phyloP scores from a whole-genome alignment of 1,284 basidiomycete genomes.

The Coriolopsis trogii region DNA sequence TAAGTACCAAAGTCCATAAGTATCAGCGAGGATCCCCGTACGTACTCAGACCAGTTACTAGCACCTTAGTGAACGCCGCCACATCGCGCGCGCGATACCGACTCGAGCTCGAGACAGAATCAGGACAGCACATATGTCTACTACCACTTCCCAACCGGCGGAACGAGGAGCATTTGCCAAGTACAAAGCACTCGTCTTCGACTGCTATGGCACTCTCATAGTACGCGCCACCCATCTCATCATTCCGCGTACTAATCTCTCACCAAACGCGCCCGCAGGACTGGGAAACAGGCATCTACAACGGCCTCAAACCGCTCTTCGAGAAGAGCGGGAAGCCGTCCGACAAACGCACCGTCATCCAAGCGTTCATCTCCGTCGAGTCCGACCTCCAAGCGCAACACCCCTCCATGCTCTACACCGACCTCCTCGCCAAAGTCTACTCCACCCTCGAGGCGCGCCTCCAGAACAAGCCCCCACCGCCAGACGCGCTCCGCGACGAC shows the following conservation, averaged over 20 bases:
- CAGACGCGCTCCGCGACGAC: slow-evolving; percentile 16
- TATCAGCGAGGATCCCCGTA: too few species aligned
- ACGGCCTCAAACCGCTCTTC: slow-evolving; percentile 55
- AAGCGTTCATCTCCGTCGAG: slow-evolving; percentile 57
- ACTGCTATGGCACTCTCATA: slow-evolving; percentile 73
- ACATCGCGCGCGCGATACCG: too few species aligned
- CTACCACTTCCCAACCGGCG: slow-evolving; percentile 9
- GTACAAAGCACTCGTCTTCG: slow-evolving; percentile 40
- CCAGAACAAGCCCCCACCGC: slow-evolving; percentile 21
- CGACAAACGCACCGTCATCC: slow-evolving; percentile 49
- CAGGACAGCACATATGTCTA: too few species aligned
- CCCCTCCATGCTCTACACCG: slow-evolving; percentile 61
- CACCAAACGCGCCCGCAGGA: slow-evolving; percentile 44
- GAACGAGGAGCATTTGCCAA: slow-evolving; percentile 14
- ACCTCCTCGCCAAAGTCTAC: slow-evolving; percentile 58
- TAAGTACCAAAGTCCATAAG: too few species aligned
- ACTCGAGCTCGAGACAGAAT: too few species aligned
- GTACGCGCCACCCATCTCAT: slow-evolving; percentile 38
- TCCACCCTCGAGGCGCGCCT: slow-evolving; percentile 41
- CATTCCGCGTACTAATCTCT: neutral
- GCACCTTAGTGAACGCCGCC: too few species aligned
- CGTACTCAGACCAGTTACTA: too few species aligned
- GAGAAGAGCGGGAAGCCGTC: slow-evolving; percentile 42
- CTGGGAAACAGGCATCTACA: slow-evolving; percentile 71
- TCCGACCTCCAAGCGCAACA: slow-evolving; percentile 56